Conservation (phyloP, 225 moss, liverwort and hornwort species). For the Polytrichum commune region DNA sequence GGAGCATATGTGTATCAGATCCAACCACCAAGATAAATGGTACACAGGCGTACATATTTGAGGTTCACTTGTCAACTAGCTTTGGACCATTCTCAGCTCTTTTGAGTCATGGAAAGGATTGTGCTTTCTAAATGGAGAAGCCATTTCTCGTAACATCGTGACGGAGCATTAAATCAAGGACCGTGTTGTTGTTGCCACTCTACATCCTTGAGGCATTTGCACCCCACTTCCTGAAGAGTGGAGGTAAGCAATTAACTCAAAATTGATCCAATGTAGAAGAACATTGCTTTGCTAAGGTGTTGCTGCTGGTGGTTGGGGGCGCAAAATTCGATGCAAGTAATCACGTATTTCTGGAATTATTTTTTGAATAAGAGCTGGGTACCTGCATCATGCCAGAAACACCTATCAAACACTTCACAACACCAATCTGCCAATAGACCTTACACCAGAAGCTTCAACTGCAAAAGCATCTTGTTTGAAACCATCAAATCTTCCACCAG, state of each 20-base stretch:
- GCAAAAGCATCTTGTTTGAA: too few species aligned
- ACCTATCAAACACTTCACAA: background rate
- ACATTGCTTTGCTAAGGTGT: slow-evolving; percentile 17
- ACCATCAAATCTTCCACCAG: too few species aligned
- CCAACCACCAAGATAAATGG: slow-evolving; percentile 6
- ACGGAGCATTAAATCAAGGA: background rate
- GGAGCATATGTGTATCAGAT: background rate
- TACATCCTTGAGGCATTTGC: background rate
- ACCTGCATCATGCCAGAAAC: slow-evolving; percentile 41
- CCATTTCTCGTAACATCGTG: background rate
- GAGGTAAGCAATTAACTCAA: slow-evolving; percentile 29
- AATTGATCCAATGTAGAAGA: slow-evolving; percentile 25
- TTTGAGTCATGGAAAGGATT: background rate
- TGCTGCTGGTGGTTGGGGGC: slow-evolving; percentile 64
- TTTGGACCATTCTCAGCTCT: slow-evolving; percentile 5
- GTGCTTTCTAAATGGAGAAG: slow-evolving; percentile 1
- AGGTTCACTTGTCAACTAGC: slow-evolving; percentile 6
- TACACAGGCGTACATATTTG: slow-evolving; percentile 6
- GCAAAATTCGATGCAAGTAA: slow-evolving; percentile 85
- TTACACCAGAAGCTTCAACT: too few species aligned
- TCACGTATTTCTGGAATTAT: slow-evolving; percentile 91
- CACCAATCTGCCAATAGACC: too few species aligned
- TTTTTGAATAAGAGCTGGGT: slow-evolving; percentile 66
- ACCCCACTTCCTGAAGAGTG: background rate
- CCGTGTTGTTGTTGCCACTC: slow-evolving; percentile 1